Conservation (phyloP, 768 basidiomycete species). For the Auriscalpium microsporum region DNA sequence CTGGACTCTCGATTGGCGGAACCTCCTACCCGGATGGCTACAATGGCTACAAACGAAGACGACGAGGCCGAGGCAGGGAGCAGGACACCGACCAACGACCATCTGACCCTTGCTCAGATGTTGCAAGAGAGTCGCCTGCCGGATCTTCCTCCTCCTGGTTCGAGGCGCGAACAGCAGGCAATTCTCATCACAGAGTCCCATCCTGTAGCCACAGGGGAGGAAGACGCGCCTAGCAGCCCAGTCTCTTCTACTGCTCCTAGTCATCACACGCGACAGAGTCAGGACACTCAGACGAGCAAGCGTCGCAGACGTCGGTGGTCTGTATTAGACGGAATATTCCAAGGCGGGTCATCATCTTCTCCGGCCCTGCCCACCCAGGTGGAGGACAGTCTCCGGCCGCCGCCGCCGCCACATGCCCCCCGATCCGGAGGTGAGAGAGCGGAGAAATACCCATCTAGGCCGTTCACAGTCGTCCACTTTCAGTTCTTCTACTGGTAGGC, state of each 20-base stretch:
- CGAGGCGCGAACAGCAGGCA: slow-evolving; percentile 56
- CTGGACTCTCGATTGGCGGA: slow-evolving; percentile 5
- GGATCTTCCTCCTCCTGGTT: slow-evolving; percentile 62
- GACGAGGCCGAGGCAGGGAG: slow-evolving; percentile 8
- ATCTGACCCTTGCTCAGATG: slow-evolving; percentile 65
- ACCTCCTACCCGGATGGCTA: slow-evolving; percentile 25
- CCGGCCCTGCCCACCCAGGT: slow-evolving; percentile 21
- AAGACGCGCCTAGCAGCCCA: slow-evolving; percentile 35
- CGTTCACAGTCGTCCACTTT: slow-evolving; percentile 6
- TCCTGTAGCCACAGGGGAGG: slow-evolving; percentile 31
- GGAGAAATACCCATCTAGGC: neutral
- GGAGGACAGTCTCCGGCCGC: slow-evolving; percentile 14
- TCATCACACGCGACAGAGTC: slow-evolving; percentile 10
- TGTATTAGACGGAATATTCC: slow-evolving; percentile 43
- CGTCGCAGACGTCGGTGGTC: slow-evolving; percentile 67
- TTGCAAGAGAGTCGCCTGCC: slow-evolving; percentile 75
- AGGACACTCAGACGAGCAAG: slow-evolving; percentile 20
- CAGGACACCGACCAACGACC: slow-evolving; percentile 35
- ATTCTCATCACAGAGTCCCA: slow-evolving; percentile 49
- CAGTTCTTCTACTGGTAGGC: slow-evolving; percentile 11
- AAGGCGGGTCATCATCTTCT: slow-evolving; percentile 20
- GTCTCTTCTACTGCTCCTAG: slow-evolving; percentile 36
- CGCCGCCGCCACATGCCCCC: neutral
- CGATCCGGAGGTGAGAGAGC: slow-evolving; percentile 12
- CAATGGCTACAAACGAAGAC: slow-evolving; percentile 20